Conservation (phyloP, 2,329 filamentous ascomycete genomes). For the Ceratocystis diversiconidia region DNA sequence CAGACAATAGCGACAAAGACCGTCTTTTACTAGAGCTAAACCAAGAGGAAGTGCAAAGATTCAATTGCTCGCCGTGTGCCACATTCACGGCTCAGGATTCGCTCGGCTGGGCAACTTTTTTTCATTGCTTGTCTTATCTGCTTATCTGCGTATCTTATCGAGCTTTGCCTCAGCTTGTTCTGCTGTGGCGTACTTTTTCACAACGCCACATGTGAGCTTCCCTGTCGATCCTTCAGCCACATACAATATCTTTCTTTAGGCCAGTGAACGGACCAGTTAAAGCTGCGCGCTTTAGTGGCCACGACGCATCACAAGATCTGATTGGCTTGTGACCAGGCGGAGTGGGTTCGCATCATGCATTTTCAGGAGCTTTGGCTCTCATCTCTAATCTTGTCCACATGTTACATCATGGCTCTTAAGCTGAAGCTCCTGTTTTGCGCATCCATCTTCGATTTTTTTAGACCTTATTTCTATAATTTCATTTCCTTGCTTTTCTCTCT, state of each 20-base stretch:
- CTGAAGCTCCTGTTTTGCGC: background rate
- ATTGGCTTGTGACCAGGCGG: background rate
- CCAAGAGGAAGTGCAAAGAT: background rate
- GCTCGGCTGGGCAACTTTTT: background rate
- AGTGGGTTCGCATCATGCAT: background rate
- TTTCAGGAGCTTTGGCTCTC: background rate
- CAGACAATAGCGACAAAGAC: background rate
- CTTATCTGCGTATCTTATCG: constrained; percentile 11
- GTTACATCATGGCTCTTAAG: background rate
- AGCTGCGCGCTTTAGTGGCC: constrained; percentile 2
- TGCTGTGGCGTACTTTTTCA: background rate
- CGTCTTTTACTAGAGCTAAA: background rate
- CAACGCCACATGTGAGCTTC: background rate
- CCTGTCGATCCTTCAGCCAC: background rate
- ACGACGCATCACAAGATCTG: background rate
- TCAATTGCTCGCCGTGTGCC: constrained; percentile 4
- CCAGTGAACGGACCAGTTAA: background rate
- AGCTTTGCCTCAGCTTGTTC: background rate
- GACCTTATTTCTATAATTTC: background rate
- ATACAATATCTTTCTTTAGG: background rate
- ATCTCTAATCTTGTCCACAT: background rate
- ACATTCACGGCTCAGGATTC: constrained; percentile 2
- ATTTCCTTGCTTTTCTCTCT: background rate
- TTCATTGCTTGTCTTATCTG: background rate
- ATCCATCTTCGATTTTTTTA: background rate